Percentiles rank a stretch among this genome's conserved stretches.
These are phyloP conservation scores for Microascus cirrosus DNA, from an alignment of 2,329 filamentous ascomycete species.

Conservation along the genomic window DNA sequence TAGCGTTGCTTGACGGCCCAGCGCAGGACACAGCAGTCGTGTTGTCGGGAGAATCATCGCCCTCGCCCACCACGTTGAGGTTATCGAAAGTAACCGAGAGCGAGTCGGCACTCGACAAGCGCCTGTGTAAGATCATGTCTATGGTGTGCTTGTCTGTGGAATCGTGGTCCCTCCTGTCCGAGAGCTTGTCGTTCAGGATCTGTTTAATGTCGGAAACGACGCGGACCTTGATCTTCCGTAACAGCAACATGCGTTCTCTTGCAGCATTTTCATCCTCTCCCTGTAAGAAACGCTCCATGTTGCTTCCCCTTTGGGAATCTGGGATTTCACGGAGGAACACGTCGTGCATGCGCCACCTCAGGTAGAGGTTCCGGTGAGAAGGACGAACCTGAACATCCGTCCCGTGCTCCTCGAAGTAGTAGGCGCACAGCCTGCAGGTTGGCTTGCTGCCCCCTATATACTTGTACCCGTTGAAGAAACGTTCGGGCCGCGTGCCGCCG, in stretches of 20 bases:
- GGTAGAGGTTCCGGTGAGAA: constrained; percentile 24
- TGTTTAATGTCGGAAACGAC: constrained; percentile 17
- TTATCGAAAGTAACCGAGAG: constrained; percentile 6
- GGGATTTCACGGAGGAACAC: constrained; percentile 7
- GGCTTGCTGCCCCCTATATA: constrained; percentile 30
- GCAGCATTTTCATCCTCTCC: constrained; percentile 6
- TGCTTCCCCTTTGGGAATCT: not conserved
- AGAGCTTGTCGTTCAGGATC: constrained; percentile 15
- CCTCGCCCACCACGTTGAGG: constrained; percentile 14
- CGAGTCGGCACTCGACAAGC: not conserved
- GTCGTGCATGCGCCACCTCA: constrained; percentile 25
- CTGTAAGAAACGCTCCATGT: not conserved
- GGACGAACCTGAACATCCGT: constrained; percentile 15
- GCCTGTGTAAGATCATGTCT: not conserved
- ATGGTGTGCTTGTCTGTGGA: constrained; percentile 11
- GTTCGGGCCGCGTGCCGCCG: not conserved
- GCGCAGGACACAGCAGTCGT: not conserved
- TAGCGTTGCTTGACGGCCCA: not conserved
- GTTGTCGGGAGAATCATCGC: not conserved
- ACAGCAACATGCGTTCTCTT: constrained; percentile 10
- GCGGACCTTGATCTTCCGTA: constrained; percentile 13
- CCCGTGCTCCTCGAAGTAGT: constrained; percentile 20
- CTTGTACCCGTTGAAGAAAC: constrained; percentile 18
- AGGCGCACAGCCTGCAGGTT: constrained; percentile 23
- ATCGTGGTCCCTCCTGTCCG: constrained; percentile 16